Conservation (phyloP, 2,329 filamentous ascomycete species). For the Phyllachora maydis region DNA sequence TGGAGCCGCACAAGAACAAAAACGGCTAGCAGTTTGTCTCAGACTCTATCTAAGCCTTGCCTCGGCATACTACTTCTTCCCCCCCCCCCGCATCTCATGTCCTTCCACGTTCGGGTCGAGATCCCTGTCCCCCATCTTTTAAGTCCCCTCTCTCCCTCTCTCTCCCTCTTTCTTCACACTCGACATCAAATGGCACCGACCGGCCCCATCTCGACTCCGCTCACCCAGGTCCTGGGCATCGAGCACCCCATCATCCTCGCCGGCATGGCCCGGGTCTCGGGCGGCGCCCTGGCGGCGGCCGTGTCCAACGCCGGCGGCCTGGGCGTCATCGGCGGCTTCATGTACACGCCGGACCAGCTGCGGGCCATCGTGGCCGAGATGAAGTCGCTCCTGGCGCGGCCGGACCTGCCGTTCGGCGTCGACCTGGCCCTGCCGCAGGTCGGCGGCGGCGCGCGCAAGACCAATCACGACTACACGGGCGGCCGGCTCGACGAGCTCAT, state of each 20-base stretch:
- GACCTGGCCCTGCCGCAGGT: slow-evolving; percentile 84
- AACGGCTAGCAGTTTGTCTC: no score
- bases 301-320: slow-evolving; percentile 80
- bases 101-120: no score
- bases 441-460: slow-evolving; percentile 64
- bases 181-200: slow-evolving; percentile 16
- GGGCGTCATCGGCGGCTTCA: slow-evolving; percentile 51
- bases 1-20: no score
- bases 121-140: no score
- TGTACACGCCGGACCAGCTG: slow-evolving; percentile 54
- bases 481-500: slow-evolving; percentile 78
- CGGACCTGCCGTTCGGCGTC: slow-evolving; percentile 66
- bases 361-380: slow-evolving; percentile 70
- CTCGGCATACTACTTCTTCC: no score
- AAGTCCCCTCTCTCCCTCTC: no score
- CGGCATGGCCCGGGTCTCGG: slow-evolving; percentile 78
- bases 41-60: no score
- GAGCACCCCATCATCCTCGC: slow-evolving; percentile 79
- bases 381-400: slow-evolving; percentile 48
- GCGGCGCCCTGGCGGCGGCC: slow-evolving; percentile 59
- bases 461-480: slow-evolving; percentile 89
- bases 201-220: slow-evolving; percentile 50
- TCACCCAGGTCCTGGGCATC: slow-evolving; percentile 63
- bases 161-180: background rate
- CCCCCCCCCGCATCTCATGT: no score